Evolutionary conservation across 2,329 filamentous ascomycete genomes (phyloP).

Genomic region (Fusarium poae): DNA sequence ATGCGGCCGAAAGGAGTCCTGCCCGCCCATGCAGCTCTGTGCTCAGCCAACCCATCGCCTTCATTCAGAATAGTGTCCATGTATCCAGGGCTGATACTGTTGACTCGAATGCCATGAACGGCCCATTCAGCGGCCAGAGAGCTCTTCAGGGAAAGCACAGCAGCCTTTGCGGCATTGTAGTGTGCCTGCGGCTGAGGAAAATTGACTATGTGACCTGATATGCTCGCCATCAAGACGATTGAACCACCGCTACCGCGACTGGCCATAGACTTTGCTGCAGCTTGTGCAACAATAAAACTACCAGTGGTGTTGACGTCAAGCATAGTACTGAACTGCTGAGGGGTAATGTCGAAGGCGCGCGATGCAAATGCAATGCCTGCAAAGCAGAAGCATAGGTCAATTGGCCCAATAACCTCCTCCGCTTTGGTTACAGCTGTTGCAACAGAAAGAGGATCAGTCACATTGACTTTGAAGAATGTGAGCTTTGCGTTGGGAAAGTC

Average conservation of each 20-base stretch:
- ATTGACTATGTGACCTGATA: constrained; percentile 76
- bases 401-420: not conserved
- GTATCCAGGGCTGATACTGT: constrained; percentile 27
- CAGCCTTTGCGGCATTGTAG: constrained; percentile 69
- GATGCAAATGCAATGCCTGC: constrained; percentile 52
- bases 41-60: constrained; percentile 20
- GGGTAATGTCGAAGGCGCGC: constrained; percentile 70
- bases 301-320: constrained; percentile 81
- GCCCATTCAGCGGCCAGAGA: constrained; percentile 26
- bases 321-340: constrained; percentile 72
- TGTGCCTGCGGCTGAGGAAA: constrained; percentile 78
- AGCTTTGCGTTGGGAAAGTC: constrained; percentile 14
- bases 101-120: constrained; percentile 11
- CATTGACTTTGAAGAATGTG: constrained; percentile 14
- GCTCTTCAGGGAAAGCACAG: constrained; percentile 19
- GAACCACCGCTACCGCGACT: constrained; percentile 65
- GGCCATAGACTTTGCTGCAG: constrained; percentile 58
- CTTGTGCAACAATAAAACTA: constrained; percentile 77
- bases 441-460: constrained; percentile 6
- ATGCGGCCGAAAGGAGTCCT: constrained; percentile 22
- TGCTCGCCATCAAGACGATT: constrained; percentile 75
- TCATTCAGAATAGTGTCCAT: constrained; percentile 29
- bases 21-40: constrained; percentile 16
- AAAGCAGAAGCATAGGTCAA: constrained; percentile 24
- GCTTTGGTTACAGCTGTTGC: not conserved